Base-by-base conservation (phyloP, 2,329 filamentous ascomycete genomes). In the Elsinoe necatrix region DNA sequence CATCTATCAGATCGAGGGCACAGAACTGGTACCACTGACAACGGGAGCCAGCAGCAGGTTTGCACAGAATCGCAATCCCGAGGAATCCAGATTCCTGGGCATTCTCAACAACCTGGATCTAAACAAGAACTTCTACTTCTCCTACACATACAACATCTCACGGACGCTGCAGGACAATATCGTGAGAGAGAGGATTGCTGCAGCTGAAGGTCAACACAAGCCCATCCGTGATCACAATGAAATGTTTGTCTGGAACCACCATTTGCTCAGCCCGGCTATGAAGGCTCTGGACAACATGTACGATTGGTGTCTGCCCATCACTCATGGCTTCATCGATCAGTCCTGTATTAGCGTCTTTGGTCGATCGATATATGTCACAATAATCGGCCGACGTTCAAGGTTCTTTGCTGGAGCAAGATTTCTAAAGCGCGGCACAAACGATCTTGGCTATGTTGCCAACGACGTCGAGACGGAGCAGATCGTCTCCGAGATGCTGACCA, bases 381-480 rank as follows among this genome's bases (percentile, higher is more conserved):
- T 98, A 54, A 95, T 98, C 65, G 95, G 93, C 2, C 80, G 93
- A 57, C 83, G 93, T 29, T 98, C 93, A 14, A 82, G 93, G 7
- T 89, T 89, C 70, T 98, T 97, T 70, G 93, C 93, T 2, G 93
- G 93, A 25, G 93, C 93, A 35, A 81, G 93, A 2, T 98, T 96
- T 63, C 73, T 98, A 55, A 98, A 98, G 71, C 84, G 93, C 58
- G 93, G 93, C 29, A 87, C 90, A 48, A 98, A 98, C 66, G 93
- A 98, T 69, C 70, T 91, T 68, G 92, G 93, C 12, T 95, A 95
- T 68, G 93, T 98, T 56, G 95, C 93, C 54, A 98, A 98, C 67
- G 95, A 98, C 71, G 93, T 98, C 21, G 95, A 98, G 72, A 97
- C 93, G 0, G 93, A 98, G 71, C 93, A 98, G 69, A 96, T 98